A percentile compares a stretch with the other conserved stretches of the same genome.
phyloP scores from a whole-genome alignment of 2,329 filamentous ascomycete genomes.

The Mycosphaerella arachidis region DNA sequence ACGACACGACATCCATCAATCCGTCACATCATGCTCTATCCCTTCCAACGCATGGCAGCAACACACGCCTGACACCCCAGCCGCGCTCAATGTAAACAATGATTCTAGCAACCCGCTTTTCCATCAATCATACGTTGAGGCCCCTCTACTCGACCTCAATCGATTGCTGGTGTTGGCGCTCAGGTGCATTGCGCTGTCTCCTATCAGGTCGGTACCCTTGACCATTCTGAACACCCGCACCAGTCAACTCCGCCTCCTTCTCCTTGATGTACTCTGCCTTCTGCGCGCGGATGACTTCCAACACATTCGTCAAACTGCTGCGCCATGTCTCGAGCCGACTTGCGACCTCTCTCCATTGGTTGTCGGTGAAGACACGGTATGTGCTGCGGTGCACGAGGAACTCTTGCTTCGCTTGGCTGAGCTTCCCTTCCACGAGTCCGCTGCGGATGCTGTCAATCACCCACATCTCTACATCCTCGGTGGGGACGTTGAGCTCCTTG shows the following conservation, averaged over 20 bases:
- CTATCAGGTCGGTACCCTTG: constrained; percentile 25
- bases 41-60: neutral
- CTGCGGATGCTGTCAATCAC: constrained; percentile 97
- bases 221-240: constrained; percentile 8
- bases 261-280: constrained; percentile 72
- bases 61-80: neutral
- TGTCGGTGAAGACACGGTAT: constrained; percentile 94
- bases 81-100: neutral
- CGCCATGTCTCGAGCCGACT: constrained; percentile 89
- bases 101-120: constrained; percentile 1
- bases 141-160: constrained; percentile 27
- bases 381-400: constrained; percentile 95
- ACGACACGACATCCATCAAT: neutral
- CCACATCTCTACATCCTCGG: constrained; percentile 92
- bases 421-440: constrained; percentile 90
- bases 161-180: constrained; percentile 15
- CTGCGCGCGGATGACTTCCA: constrained; percentile 73
- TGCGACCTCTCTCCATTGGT: constrained; percentile 95
- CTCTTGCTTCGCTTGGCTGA: constrained; percentile 85
- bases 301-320: constrained; percentile 71
- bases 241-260: constrained; percentile 54
- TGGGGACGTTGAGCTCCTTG: constrained; percentile 75
- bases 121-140: neutral
- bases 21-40: neutral
- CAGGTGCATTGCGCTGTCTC: constrained; percentile 23